A percentile compares a stretch with the other conserved stretches of the same genome.
Conservation (phyloP, 2,329 filamentous ascomycete species). For the Colletotrichum echinochloae region DNA sequence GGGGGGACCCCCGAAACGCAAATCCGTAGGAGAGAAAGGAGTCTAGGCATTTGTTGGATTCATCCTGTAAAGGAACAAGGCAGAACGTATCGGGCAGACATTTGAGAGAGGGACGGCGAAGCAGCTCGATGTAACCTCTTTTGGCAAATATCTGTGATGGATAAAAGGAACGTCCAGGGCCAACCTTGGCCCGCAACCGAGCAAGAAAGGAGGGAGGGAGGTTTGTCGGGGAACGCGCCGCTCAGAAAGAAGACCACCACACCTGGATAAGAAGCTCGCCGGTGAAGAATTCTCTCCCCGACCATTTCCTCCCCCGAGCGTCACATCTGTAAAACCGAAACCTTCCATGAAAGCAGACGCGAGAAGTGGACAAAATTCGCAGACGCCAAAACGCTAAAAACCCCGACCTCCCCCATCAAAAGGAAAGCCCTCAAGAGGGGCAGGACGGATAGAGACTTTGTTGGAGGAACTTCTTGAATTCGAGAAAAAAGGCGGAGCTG, state of each 20-base stretch:
- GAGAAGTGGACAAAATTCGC: neutral
- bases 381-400: constrained; percentile 20
- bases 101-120: neutral
- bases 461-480: constrained; percentile 39
- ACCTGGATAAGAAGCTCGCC: neutral
- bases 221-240: constrained; percentile 6
- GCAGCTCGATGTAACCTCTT: neutral
- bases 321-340: constrained; percentile 1
- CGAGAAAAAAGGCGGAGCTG: constrained; percentile 35
- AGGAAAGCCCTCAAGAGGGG: neutral
- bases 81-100: neutral
- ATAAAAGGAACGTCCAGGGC: constrained; percentile 22
- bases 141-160: neutral
- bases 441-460: neutral
- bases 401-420: neutral
- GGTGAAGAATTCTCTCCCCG: neutral
- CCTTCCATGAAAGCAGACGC: neutral
- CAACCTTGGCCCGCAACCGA: neutral
- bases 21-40: neutral
- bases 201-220: neutral
- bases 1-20: neutral
- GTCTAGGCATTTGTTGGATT: constrained; percentile 5
- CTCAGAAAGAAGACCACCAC: constrained; percentile 3
- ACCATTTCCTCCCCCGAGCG: neutral
- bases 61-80: neutral